Base-by-base conservation (phyloP, 176 grass and related monocot genomes). In the Puya raimondii region DNA sequence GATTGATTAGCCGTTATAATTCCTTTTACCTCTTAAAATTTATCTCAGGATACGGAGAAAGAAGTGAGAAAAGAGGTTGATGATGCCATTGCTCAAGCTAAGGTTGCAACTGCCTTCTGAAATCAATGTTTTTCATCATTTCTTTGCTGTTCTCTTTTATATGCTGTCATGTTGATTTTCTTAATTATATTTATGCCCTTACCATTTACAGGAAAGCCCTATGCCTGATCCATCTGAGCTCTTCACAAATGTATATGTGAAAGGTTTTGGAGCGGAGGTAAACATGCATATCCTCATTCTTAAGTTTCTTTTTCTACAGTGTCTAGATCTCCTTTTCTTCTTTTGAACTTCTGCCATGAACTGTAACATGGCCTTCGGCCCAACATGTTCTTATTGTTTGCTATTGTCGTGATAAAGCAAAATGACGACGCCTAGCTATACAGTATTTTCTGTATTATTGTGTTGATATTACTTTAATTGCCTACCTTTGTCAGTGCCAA, bases 231-330 rank as follows among this genome's bases (percentile, higher is more conserved):
- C 82, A 14, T 92, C 70, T 71, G 93, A 90, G 67, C 89, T 97
- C 9, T 97, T 97, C 70, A 92, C 64, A 17, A 87, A 96, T 54
- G 82, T 96, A 2, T 89, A 87, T 64, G 86, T 85, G 1, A 92
- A 97, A 49, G 93, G 81, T 83, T 92, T 64, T 15, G 93, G 89
- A 23, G 68, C 79, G 23, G 89, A 97, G 93, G 93, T 92, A 84
- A 83, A 67, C 17, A 47, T 20, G 11, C 26, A 64, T 21, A 70
- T 76, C 68, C 22, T 4, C 25, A 69, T 56, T 68, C 29, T 17
- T 73, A 23, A 23, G 12, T 18, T 10, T 61, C 66, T 70, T 8
- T 15, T 21, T 22, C 1, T 70, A 56, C 58, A 67, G 59, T 12
- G 2, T 13, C 2, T 72, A 80, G 18, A 13, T 56, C 53, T 56